Percentiles rank a stretch among this genome's conserved stretches.
These are phyloP conservation scores for Fraxinus xanthoxyloides DNA, from an alignment of 305 asterid genomes.

Conservation along the genomic window DNA sequence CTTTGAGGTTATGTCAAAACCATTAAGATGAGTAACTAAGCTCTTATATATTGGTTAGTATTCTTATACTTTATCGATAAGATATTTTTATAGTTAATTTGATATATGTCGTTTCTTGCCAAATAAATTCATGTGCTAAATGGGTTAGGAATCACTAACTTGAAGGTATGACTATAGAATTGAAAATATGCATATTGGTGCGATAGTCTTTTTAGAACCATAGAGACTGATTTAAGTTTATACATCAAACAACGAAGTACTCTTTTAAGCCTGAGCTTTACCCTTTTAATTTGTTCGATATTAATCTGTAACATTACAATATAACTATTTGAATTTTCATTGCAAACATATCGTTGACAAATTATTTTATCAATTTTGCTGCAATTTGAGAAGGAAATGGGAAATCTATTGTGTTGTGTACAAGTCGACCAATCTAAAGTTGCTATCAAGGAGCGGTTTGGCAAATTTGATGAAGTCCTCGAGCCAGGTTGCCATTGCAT, in stretches of 20 bases:
- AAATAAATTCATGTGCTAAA: not conserved
- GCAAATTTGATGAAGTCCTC: conserved; percentile 15
- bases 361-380: not conserved
- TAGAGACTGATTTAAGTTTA: not conserved
- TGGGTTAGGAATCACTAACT: not conserved
- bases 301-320: not conserved
- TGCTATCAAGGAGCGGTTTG: conserved; percentile 21
- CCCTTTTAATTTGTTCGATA: not conserved
- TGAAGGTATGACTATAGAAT: not conserved
- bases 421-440: conserved; percentile 20
- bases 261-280: not conserved
- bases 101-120: not conserved
- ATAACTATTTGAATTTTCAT: not conserved
- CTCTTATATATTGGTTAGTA: not conserved
- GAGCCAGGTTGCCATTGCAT: conserved; percentile 27
- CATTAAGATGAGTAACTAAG: not conserved
- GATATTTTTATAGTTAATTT: not conserved
- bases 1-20: not conserved
- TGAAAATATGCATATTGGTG: not conserved
- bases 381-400: not conserved
- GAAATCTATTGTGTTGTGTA: conserved; percentile 15
- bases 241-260: not conserved
- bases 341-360: not conserved
- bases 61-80: not conserved
- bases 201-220: not conserved